These are phyloP conservation scores for Gorgonomyces haynaldii DNA, from an alignment of 192 early-diverging fungal species.

Conservation along the genomic window DNA sequence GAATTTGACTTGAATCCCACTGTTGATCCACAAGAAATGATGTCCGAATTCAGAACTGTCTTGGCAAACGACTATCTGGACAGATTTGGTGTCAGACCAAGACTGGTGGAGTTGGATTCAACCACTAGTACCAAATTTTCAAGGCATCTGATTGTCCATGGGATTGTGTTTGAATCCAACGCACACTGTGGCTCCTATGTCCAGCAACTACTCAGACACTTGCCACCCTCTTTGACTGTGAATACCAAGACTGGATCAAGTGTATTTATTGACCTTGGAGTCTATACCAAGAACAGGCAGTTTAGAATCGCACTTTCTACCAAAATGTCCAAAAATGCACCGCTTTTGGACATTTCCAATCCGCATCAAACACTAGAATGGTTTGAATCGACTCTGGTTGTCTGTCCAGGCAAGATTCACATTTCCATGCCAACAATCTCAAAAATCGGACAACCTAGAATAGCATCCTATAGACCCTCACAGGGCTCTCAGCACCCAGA, in stretches of 20 bases:
- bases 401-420: not conserved
- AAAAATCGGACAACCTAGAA: too few species aligned
- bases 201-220: too few species aligned
- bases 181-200: too few species aligned
- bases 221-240: too few species aligned
- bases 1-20: conserved; percentile 8
- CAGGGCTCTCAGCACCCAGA: too few species aligned
- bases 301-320: conserved; percentile 8
- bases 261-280: conserved; percentile 14
- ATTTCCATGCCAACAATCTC: too few species aligned
- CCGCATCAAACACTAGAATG: too few species aligned
- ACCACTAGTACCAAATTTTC: conserved; percentile 18
- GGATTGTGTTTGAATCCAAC: too few species aligned
- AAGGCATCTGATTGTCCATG: conserved; percentile 18
- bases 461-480: too few species aligned
- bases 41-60: conserved; percentile 9
- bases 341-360: too few species aligned
- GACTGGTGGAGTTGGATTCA: conserved; percentile 9
- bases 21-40: conserved; percentile 8
- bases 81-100: not conserved
- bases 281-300: conserved; percentile 17
- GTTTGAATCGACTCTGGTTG: too few species aligned
- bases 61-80: not conserved
- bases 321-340: conserved; percentile 18
- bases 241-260: too few species aligned